Conservation (phyloP, 2,329 filamentous ascomycete genomes). For the Sarocladium strictum region DNA sequence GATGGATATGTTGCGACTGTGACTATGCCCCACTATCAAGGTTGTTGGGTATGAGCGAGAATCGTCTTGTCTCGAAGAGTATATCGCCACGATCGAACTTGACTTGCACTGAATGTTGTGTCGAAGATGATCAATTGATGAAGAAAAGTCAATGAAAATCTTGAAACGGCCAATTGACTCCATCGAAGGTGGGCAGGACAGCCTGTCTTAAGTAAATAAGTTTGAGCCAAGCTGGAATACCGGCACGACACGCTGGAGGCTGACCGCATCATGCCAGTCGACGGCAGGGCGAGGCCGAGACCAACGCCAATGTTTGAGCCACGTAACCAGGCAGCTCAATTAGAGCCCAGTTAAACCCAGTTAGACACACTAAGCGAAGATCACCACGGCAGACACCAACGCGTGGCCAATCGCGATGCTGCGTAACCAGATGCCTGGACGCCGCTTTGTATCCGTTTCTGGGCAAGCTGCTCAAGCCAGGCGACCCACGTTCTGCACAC, state of each 20-base stretch:
- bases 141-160: no score
- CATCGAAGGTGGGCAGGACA: not conserved
- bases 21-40: not conserved
- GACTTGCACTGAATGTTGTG: not conserved
- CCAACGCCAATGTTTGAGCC: constrained; percentile 6
- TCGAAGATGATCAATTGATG: no score
- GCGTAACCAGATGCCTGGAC: constrained; percentile 3
- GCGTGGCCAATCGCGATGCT: not conserved
- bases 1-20: not conserved
- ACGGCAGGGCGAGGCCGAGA: constrained; percentile 5
- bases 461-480: not conserved
- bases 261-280: not conserved
- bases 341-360: not conserved
- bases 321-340: constrained; percentile 1
- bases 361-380: not conserved
- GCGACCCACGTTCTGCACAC: not conserved
- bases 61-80: not conserved
- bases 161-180: no score
- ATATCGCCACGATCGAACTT: no score
- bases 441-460: not conserved
- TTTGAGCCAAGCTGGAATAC: constrained; percentile 4
- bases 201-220: not conserved
- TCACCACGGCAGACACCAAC: constrained; percentile 4
- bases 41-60: not conserved
- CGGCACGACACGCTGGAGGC: constrained; percentile 3